These are phyloP conservation scores for Vicia villosa DNA, from an alignment of 306 rosid genomes.

Conservation along the genomic window DNA sequence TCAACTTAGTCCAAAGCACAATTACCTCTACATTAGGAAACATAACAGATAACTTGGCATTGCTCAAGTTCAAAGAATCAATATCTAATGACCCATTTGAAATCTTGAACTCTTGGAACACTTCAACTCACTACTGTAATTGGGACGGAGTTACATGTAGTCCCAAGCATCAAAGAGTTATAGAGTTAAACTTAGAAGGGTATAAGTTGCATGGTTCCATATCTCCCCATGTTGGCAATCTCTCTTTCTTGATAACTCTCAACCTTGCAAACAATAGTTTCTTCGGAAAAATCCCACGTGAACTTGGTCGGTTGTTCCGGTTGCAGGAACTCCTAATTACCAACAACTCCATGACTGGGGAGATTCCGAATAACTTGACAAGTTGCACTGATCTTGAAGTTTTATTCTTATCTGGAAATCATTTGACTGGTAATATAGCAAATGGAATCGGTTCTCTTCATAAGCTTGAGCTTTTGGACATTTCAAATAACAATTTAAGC, in stretches of 20 bases:
- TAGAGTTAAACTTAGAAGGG: background rate
- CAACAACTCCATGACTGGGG: background rate
- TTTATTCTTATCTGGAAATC: background rate
- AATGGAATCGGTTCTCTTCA: background rate
- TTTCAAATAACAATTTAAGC: background rate
- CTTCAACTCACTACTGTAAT: no score
- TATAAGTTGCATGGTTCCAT: background rate
- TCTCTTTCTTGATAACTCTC: background rate
- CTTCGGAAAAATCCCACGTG: background rate
- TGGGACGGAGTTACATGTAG: background rate
- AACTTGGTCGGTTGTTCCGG: background rate
- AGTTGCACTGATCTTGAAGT: background rate
- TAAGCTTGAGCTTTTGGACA: background rate
- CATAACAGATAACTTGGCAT: conserved; percentile 2
- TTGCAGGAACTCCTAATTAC: background rate
- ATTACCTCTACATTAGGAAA: conserved; percentile 3
- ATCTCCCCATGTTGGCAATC: conserved; percentile 1
- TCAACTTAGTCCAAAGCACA: background rate
- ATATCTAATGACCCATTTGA: background rate
- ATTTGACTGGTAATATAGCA: conserved; percentile 1
- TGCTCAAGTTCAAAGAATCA: background rate
- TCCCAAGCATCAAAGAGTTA: background rate
- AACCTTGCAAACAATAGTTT: background rate
- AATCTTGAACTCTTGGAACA: no score
- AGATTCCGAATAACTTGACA: background rate